Evolutionary conservation across 345 rosid genomes (phyloP).

Genomic region (Erucastrum elatum): DNA sequence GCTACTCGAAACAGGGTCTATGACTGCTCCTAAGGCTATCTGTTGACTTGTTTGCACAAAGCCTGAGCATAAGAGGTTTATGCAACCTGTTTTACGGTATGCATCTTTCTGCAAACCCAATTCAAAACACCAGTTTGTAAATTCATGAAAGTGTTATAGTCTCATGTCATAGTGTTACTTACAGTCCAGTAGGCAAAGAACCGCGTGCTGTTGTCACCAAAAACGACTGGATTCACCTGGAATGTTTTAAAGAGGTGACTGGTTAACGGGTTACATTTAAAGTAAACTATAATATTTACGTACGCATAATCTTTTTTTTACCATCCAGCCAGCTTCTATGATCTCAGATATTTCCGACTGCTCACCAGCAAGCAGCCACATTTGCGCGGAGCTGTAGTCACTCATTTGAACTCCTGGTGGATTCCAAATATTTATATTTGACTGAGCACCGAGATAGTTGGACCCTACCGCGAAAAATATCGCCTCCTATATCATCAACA

Average conservation of each 20-base stretch:
- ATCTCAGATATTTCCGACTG: conserved; percentile 36
- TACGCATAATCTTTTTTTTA: not conserved
- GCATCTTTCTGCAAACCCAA: conserved; percentile 36
- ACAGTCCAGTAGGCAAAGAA: conserved; percentile 44
- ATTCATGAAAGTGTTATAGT: not conserved
- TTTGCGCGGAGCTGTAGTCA: conserved; percentile 47
- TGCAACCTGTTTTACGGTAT: conserved; percentile 42
- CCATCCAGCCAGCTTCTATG: conserved; percentile 61
- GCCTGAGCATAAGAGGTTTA: conserved; percentile 49
- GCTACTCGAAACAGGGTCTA: conserved; percentile 20
- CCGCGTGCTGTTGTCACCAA: conserved; percentile 38
- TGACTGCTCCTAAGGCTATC: conserved; percentile 36
- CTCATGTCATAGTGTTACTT: conserved; percentile 17
- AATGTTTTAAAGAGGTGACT: not conserved
- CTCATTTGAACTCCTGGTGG: conserved; percentile 36
- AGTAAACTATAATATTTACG: not conserved
- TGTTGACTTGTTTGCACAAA: conserved; percentile 48
- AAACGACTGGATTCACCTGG: conserved; percentile 38
- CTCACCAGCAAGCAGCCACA: conserved; percentile 48
- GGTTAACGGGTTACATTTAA: not conserved
- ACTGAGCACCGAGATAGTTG: conserved; percentile 45
- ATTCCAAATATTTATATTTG: conserved; percentile 58
- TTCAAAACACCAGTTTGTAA: not conserved
- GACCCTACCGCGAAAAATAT: conserved; percentile 34
- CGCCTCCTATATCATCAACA: conserved; percentile 42